Evolutionary conservation across 257 asterid species (phyloP).

Genomic region (Rehmannia glutinosa): DNA sequence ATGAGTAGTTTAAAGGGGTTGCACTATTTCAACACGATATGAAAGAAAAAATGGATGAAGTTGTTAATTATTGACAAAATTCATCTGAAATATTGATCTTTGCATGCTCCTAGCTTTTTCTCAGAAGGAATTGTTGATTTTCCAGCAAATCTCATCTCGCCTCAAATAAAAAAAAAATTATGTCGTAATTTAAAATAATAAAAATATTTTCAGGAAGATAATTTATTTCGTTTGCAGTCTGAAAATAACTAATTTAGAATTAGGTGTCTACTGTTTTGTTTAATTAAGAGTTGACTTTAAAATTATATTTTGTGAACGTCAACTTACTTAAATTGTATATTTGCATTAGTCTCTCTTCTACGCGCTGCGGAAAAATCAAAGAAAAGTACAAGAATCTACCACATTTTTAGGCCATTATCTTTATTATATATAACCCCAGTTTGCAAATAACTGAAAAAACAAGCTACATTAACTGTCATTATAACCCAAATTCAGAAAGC

Average conservation of each 20-base stretch:
- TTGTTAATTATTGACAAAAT: no score
- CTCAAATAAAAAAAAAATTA: no score
- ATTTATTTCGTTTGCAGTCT: no score
- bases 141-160: no score
- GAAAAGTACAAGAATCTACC: neutral
- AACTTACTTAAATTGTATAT: neutral
- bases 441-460: neutral
- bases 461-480: slow-evolving; percentile 11
- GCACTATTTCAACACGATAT: no score
- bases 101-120: no score
- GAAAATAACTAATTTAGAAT: neutral
- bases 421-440: neutral
- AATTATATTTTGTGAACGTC: neutral
- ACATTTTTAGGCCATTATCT: neutral
- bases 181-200: no score
- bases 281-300: neutral
- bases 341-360: slow-evolving; percentile 5
- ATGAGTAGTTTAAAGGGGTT: neutral
- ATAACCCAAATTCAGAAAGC: neutral
- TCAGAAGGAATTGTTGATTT: no score
- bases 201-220: no score
- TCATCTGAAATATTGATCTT: no score
- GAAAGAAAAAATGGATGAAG: no score
- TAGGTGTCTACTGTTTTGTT: neutral
- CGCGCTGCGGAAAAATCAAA: neutral